Conservation (phyloP, 371 early-diverging fungal genomes). For the Syncephalastrum monosporum region DNA sequence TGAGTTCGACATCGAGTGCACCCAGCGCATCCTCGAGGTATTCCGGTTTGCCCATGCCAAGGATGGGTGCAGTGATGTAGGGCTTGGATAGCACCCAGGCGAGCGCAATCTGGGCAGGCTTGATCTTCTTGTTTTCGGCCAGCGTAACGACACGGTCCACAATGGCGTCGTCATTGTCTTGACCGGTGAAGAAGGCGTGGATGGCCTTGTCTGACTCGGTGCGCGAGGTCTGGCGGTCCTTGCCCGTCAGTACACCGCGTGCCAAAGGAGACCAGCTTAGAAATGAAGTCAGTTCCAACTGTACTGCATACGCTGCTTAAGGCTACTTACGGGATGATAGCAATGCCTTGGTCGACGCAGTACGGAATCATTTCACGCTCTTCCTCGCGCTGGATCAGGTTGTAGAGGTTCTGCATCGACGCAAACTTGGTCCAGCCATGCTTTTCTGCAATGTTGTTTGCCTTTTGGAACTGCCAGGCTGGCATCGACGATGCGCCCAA, state of each 20-base stretch:
- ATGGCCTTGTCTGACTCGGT: conserved; percentile 8
- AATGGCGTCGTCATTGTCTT: conserved; percentile 19
- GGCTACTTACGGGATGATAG: conserved; percentile 19
- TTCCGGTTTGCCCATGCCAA: conserved; percentile 35
- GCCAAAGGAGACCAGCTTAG: conserved; percentile 38
- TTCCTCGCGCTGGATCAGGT: conserved; percentile 46
- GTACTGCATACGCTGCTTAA: too few species aligned
- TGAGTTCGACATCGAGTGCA: conserved; percentile 28
- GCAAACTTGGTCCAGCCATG: conserved; percentile 23
- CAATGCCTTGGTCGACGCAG: conserved; percentile 29
- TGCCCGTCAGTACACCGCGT: conserved; percentile 25
- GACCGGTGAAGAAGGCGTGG: background rate
- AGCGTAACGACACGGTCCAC: conserved; percentile 40
- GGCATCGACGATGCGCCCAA: conserved; percentile 29
- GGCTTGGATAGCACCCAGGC: conserved; percentile 41
- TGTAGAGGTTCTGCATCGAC: conserved; percentile 42
- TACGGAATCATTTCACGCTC: conserved; percentile 51
- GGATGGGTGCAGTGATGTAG: conserved; percentile 38
- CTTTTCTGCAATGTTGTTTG: conserved; percentile 23
- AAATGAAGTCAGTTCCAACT: too few species aligned
- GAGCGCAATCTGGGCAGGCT: conserved; percentile 29
- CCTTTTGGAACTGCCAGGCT: conserved; percentile 31
- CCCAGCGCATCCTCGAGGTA: conserved; percentile 30
- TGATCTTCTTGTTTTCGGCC: conserved; percentile 34
- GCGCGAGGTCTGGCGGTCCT: conserved; percentile 13